Evolutionary conservation across 202 grass and related monocot species (phyloP), one percentile per base, ranked within the genome.

Genomic region (Cymbopogon flexuosus): DNA sequence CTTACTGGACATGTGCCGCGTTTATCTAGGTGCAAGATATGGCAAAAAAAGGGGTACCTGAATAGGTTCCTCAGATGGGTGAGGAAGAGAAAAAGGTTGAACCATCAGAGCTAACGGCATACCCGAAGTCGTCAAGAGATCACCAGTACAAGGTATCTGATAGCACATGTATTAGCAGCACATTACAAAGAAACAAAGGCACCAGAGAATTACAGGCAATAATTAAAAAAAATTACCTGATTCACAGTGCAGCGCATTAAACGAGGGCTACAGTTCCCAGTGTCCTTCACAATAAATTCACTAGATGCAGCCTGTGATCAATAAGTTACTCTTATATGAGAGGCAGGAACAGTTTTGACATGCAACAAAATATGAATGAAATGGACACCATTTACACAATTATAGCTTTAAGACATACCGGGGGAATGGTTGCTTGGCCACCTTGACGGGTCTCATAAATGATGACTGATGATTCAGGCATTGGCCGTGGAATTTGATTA

Each of bases 81-180:
- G 90, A 40, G 88, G 90, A 77, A 97, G 93, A 8, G 88, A 68
- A 73, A 97, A 86, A 13, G 93, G 93, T 77, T 97, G 93, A 42
- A 97, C 93, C 88, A 97, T 93, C 78, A 97, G 70, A 85, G 90
- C 79, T 83, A 93, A 76, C 58, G 93, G 93, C 93, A 97, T 97
- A 72, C 84, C 86, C 1, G 93, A 97, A 13, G 83, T 88, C 83
- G 88, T 77, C 80, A 97, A 91, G 75, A 97, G 83, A 66, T 97
- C 93, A 72, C 90, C 90, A 73, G 90, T 87, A 68, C 93, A 97
- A 71, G 93, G 93, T 84, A 97, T 93, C 93, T 97, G 86, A 77
- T 81, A 87, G 37, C 42, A 85, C 3, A 52, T 82, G 16, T 51
- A 70, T 54, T 82, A 84, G 43, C 39, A 88, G 76, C 12, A 31